Conservation (phyloP, 208 protist species). For the Polymyxa betae region DNA sequence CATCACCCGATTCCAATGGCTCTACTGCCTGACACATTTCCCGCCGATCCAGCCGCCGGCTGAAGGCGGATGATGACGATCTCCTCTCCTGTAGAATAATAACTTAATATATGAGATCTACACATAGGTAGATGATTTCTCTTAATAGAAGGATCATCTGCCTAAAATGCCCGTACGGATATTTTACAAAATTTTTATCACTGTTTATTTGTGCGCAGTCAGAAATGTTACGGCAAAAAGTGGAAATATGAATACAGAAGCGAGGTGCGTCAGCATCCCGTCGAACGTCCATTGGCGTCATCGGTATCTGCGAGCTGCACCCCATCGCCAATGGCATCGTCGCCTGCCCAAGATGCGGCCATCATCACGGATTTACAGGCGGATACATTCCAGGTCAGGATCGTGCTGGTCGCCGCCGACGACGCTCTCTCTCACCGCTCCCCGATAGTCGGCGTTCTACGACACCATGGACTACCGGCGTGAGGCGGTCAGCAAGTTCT, state of each 20-base stretch:
- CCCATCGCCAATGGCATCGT: background rate
- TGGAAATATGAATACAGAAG: no score
- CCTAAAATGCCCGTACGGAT: no score
- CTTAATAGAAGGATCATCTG: no score
- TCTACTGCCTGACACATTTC: conserved; percentile 50
- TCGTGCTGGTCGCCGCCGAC: background rate
- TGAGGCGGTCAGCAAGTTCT: background rate
- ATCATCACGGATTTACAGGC: conserved; percentile 33
- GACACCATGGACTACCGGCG: conserved; percentile 28
- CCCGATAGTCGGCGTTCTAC: conserved; percentile 28
- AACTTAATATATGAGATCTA: no score
- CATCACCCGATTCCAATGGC: conserved; percentile 51
- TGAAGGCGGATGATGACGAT: background rate
- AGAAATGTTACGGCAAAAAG: no score
- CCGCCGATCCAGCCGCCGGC: conserved; percentile 25
- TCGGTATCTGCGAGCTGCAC: no score
- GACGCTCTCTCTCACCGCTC: background rate
- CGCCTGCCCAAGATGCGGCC: background rate
- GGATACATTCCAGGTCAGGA: conserved; percentile 15
- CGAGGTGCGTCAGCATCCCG: no score
- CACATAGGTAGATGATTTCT: no score
- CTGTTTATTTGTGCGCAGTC: no score
- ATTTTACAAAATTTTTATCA: no score
- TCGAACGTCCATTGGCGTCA: no score
- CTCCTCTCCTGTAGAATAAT: no score